Conservation (phyloP, 2,329 filamentous ascomycete genomes). For the Penicillium frequentans region DNA sequence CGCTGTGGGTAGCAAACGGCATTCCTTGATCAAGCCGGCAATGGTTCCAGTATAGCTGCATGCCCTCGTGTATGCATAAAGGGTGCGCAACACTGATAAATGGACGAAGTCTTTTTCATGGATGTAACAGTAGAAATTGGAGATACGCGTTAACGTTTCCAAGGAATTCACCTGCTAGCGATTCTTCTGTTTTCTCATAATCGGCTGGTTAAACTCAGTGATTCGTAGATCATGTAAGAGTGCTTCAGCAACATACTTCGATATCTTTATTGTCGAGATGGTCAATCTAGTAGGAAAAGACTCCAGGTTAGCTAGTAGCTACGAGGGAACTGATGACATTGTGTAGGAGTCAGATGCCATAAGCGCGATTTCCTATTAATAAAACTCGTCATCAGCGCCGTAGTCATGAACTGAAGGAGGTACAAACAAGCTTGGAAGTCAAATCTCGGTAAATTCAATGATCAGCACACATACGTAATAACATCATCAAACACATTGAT, state of each 20-base stretch:
- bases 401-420: not conserved
- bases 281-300: too few relatives aligned
- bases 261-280: too few relatives aligned
- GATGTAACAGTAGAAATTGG: not conserved
- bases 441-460: not conserved
- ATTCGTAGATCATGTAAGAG: too few relatives aligned
- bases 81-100: not conserved
- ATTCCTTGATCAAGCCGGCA: not conserved
- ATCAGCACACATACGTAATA: not conserved
- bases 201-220: too few relatives aligned
- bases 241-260: too few relatives aligned
- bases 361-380: too few relatives aligned
- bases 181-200: too few relatives aligned
- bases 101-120: not conserved
- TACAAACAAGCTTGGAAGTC: not conserved
- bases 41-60: not conserved
- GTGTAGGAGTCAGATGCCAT: too few relatives aligned
- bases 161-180: not conserved
- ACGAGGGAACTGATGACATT: too few relatives aligned
- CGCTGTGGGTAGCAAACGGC: not conserved
- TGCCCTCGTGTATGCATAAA: not conserved
- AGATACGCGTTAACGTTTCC: not conserved
- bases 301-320: too few relatives aligned
- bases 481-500: not conserved
- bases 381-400: not conserved